phyloP scores from a whole-genome alignment of 1,284 basidiomycete species.

The Naganishia cerealis region DNA sequence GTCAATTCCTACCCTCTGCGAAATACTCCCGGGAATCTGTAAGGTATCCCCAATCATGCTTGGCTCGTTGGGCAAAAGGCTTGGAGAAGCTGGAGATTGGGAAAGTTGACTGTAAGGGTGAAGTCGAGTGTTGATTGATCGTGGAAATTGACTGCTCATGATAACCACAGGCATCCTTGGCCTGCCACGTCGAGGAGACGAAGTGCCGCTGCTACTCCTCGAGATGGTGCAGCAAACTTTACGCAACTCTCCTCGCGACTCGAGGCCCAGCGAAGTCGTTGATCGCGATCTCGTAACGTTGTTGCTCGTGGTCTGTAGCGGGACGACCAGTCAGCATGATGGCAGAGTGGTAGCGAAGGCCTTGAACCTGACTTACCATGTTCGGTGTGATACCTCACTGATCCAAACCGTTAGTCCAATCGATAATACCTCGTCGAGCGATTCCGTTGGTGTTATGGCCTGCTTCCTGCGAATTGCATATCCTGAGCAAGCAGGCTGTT shows the following conservation, averaged over 20 bases:
- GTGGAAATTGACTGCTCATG: constrained; percentile 27
- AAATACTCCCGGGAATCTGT: not conserved
- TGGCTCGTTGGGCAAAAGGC: not conserved
- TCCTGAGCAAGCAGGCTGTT: not conserved
- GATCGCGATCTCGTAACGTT: not conserved
- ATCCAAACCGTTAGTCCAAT: not conserved
- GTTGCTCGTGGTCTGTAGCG: not conserved
- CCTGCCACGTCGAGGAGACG: constrained; percentile 19
- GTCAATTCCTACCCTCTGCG: not conserved
- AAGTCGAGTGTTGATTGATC: constrained; percentile 8
- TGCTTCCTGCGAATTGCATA: not conserved
- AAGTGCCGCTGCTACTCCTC: constrained; percentile 14
- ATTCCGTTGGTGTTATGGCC: not conserved
- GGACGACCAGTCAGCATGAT: not conserved
- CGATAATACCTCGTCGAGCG: not conserved
- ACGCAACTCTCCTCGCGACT: constrained; percentile 11
- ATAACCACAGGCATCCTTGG: constrained; percentile 23
- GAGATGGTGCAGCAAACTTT: not conserved
- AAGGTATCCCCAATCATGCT: constrained; percentile 3
- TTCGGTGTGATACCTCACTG: not conserved
- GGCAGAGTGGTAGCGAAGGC: not conserved
- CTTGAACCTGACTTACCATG: not conserved
- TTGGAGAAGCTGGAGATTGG: constrained; percentile 18
- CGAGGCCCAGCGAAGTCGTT: not conserved
- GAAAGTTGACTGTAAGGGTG: constrained; percentile 26